These are phyloP conservation scores for Dactylellina leptospora DNA, from an alignment of 2,329 filamentous ascomycete species.

Conservation along the genomic window DNA sequence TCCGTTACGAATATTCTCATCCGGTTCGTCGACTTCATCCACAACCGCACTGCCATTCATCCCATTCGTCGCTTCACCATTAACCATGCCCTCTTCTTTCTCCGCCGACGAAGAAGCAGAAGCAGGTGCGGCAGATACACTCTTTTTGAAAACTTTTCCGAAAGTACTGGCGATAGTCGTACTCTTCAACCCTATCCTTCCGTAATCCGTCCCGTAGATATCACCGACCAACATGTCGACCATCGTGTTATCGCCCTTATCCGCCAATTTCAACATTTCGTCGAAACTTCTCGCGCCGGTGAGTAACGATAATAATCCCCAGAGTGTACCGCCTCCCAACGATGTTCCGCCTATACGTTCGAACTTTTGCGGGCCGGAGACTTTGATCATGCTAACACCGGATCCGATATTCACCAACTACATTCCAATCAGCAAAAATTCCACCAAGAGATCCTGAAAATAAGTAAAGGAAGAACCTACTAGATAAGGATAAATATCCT, in stretches of 20 bases:
- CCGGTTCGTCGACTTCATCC: slow-evolving; percentile 54
- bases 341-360: slow-evolving; percentile 84
- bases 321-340: slow-evolving; percentile 94
- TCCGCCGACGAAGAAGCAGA: slow-evolving; percentile 64
- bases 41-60: slow-evolving; percentile 66
- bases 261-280: slow-evolving; percentile 86
- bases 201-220: slow-evolving; percentile 95
- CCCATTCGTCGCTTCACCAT: slow-evolving; percentile 79
- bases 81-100: slow-evolving; percentile 78
- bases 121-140: not conserved
- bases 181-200: slow-evolving; percentile 94
- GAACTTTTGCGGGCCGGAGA: slow-evolving; percentile 85
- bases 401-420: slow-evolving; percentile 94
- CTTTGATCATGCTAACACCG: slow-evolving; percentile 96
- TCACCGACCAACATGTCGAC: slow-evolving; percentile 98
- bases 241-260: slow-evolving; percentile 86
- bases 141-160: slow-evolving; percentile 94
- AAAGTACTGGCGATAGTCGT: slow-evolving; percentile 96
- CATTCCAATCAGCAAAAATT: not conserved
- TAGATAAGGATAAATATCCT: slow-evolving; percentile 94
- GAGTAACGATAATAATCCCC: slow-evolving; percentile 89
- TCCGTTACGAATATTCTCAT: slow-evolving; percentile 6
- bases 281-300: slow-evolving; percentile 97
- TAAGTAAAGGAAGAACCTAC: slow-evolving; percentile 14
- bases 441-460: not conserved